These are phyloP conservation scores for Mycena epipterygia DNA, from an alignment of 768 basidiomycete species.

Conservation along the genomic window DNA sequence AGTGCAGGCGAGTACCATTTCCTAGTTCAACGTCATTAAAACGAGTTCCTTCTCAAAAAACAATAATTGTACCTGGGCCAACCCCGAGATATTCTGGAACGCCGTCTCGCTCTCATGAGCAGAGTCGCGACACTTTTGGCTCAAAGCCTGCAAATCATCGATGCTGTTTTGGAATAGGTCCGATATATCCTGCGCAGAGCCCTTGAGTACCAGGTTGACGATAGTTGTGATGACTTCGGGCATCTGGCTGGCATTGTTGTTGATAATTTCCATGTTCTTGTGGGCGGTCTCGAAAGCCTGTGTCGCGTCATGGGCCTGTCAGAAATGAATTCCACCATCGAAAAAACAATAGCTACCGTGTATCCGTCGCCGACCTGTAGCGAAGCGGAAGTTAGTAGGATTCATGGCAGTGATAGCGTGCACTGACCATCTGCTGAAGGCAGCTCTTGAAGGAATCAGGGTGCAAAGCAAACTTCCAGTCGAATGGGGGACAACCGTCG, in stretches of 20 bases:
- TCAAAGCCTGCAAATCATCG: background rate
- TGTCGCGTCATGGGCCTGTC: background rate
- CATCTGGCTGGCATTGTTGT: constrained; percentile 6
- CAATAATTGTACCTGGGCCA: background rate
- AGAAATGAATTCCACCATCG: background rate
- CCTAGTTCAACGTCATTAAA: background rate
- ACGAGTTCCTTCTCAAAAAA: background rate
- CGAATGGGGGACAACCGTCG: background rate
- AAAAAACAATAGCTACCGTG: background rate
- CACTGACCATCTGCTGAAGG: constrained; percentile 9
- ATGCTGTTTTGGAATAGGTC: background rate
- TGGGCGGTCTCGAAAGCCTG: constrained; percentile 10
- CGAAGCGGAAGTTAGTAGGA: background rate
- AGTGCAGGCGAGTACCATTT: constrained; percentile 10
- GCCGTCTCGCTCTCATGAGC: background rate
- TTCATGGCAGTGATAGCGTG: background rate
- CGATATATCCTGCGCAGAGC: background rate
- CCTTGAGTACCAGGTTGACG: constrained; percentile 5
- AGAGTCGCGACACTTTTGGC: background rate
- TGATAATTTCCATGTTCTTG: constrained; percentile 4
- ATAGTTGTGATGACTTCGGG: background rate
- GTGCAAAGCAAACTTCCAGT: background rate
- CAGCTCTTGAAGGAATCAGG: constrained; percentile 15
- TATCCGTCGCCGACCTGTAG: constrained; percentile 7
- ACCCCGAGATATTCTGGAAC: background rate